Percentiles rank a stretch among this genome's conserved stretches.
Conservation (phyloP, 2,329 filamentous ascomycete genomes). For the Sclerotinia sclerotiorum region DNA sequence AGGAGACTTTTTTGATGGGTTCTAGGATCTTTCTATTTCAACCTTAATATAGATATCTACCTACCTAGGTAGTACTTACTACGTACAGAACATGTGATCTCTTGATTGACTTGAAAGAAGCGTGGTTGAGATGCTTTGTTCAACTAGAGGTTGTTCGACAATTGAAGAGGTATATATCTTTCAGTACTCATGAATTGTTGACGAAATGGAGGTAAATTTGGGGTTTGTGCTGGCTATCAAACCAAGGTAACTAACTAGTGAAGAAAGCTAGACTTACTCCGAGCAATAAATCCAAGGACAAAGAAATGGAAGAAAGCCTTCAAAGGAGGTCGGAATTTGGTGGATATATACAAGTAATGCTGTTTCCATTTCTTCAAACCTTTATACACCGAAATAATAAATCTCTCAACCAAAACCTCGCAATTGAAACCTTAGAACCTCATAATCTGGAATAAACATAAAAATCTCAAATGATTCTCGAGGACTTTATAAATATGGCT, state of each 20-base stretch:
- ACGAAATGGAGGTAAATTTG: neutral
- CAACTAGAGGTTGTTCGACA: neutral
- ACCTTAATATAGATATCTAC: too few species aligned
- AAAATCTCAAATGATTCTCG: neutral
- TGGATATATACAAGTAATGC: too few species aligned
- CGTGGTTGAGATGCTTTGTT: slow-evolving; percentile 1
- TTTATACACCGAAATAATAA: neutral
- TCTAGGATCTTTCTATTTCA: neutral
- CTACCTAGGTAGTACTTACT: too few species aligned
- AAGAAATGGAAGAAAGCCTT: neutral
- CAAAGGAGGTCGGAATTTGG: neutral
- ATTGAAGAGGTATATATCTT: neutral
- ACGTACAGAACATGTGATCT: neutral
- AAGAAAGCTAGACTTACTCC: neutral
- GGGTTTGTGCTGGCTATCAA: neutral
- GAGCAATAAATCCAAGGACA: neutral
- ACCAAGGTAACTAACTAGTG: neutral
- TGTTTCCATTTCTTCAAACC: neutral
- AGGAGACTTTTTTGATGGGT: neutral
- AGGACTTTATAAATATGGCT: neutral
- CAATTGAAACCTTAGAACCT: neutral
- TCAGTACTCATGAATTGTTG: neutral
- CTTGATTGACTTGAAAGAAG: neutral
- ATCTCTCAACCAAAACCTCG: too few species aligned
- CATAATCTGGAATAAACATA: neutral